phyloP scores from a whole-genome alignment of 1,284 basidiomycete species.

The Moesziomyces globuligerus region DNA sequence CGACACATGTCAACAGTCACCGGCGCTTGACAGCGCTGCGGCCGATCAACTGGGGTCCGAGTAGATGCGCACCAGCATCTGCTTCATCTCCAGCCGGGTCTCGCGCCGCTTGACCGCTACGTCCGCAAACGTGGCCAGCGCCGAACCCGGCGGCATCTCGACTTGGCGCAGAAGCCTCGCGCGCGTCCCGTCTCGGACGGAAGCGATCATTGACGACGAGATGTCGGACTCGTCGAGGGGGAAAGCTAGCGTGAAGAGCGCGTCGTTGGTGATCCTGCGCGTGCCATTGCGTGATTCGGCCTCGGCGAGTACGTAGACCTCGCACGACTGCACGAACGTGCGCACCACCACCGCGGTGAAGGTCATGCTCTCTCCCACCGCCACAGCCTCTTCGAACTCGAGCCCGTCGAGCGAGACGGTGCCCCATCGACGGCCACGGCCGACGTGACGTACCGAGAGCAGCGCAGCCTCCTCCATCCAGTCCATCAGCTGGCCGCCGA shows the following conservation, averaged over 20 bases:
- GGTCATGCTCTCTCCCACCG: conserved; percentile 51
- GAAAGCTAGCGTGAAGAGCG: conserved; percentile 54
- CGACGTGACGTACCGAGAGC: conserved; percentile 41
- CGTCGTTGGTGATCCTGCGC: conserved; percentile 53
- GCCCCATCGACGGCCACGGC: conserved; percentile 37
- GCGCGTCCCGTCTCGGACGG: conserved; percentile 4
- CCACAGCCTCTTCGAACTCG: conserved; percentile 53
- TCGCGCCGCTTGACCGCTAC: conserved; percentile 38
- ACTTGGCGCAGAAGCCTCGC: conserved; percentile 26
- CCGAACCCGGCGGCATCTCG: conserved; percentile 39
- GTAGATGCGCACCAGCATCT: conserved; percentile 48
- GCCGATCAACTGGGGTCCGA: conserved; percentile 23
- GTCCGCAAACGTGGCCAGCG: conserved; percentile 38
- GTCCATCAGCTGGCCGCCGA: conserved; percentile 60
- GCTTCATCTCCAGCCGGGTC: conserved; percentile 37
- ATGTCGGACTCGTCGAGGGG: conserved; percentile 28
- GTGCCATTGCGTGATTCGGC: conserved; percentile 50
- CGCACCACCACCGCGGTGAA: conserved; percentile 50
- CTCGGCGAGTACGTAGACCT: conserved; percentile 55
- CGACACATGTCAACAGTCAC: no score
- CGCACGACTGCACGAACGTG: conserved; percentile 48
- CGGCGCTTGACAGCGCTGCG: background rate
- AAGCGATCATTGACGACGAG: conserved; percentile 4
- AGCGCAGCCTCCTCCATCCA: conserved; percentile 60
- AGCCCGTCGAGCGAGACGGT: conserved; percentile 57